Evolutionary conservation across 2,329 filamentous ascomycete genomes (phyloP), one percentile per base, ranked within the genome.

Genomic region (Cladosporium sp.): DNA sequence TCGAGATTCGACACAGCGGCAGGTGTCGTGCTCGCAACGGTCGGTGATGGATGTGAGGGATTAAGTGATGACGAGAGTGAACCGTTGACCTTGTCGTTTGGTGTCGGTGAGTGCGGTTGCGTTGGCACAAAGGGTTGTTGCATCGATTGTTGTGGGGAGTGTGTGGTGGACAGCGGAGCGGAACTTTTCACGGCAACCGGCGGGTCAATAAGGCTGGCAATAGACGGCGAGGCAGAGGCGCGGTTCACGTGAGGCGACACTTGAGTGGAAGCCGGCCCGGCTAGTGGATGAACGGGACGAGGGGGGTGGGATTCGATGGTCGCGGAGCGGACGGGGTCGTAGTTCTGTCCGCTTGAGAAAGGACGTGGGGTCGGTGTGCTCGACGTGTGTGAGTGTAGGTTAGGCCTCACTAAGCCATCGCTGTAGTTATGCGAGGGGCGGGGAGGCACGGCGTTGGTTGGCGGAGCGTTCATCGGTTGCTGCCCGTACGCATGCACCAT

Each of bases 181-280:
- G 56, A 55, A n/a, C 61, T 60, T 48, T 61, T 69, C 69, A 64
- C 65, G 61, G 60, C 64, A 61, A 62, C 68, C 2, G 80, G 79
- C 33, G 85, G 86, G 60, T 95, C 89, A 46, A 96, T 88, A 53
- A 96, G 79, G 70, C 89, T 95, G 5, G 89, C 86, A 60, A 96
- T 95, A 2, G 92, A 92, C 1, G 92, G 91, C 4, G 92, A 96
- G 37, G 87, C 87, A 66, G 87, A 92, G n/a, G 88, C 86, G 51
- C 86, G 82, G 69, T 86, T 85, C 50, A 79, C 70, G 55, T 64
- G 69, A 16, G 73, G 69, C 40, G 72, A 72, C 13, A 68, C 53
- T 64, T 63, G 72, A 63, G 60, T 66, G 56, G 56, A 70, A 50
- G 57, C 59, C 53, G 49, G 41, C 49, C 59, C 58, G 53, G 59